Evolutionary conservation across 2,329 filamentous ascomycete species (phyloP).

Genomic region (Colletotrichum limetticola): DNA sequence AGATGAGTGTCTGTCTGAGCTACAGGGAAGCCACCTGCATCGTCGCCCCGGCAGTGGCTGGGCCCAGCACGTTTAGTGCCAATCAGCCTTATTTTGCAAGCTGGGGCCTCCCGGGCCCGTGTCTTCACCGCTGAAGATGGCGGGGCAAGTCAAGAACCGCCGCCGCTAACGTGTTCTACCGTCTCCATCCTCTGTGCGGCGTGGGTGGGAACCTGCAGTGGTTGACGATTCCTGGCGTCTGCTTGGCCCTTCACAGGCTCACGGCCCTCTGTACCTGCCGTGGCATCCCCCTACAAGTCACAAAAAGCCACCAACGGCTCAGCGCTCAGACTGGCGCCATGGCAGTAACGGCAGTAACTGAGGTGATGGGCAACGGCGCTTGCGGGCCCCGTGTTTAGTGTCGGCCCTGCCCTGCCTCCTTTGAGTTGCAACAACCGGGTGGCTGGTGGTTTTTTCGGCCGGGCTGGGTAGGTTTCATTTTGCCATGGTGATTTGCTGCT

Average conservation of each 20-base stretch:
- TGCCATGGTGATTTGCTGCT: not conserved
- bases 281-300: not conserved
- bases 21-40: constrained; percentile 9
- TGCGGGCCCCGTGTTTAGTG: constrained; percentile 19
- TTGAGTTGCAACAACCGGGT: constrained; percentile 2
- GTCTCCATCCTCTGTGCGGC: not conserved
- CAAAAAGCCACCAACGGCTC: not conserved
- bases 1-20: not conserved
- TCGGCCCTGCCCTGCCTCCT: constrained; percentile 26
- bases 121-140: constrained; percentile 26
- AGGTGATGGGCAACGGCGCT: not conserved
- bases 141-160: not conserved
- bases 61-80: constrained; percentile 1
- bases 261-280: too few relatives aligned
- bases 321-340: constrained; percentile 18
- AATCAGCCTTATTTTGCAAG: not conserved
- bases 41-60: constrained; percentile 6
- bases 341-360: not conserved
- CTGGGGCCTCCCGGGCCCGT: constrained; percentile 29
- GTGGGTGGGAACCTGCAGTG: not conserved
- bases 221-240: constrained; percentile 9
- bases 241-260: not conserved
- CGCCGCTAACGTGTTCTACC: not conserved
- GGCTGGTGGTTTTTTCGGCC: constrained; percentile 17
- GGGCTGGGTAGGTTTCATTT: not conserved